Evolutionary conservation across 305 asterid species (phyloP), one percentile per base, ranked within the genome.

Genomic region (Rubia tinctorum): DNA sequence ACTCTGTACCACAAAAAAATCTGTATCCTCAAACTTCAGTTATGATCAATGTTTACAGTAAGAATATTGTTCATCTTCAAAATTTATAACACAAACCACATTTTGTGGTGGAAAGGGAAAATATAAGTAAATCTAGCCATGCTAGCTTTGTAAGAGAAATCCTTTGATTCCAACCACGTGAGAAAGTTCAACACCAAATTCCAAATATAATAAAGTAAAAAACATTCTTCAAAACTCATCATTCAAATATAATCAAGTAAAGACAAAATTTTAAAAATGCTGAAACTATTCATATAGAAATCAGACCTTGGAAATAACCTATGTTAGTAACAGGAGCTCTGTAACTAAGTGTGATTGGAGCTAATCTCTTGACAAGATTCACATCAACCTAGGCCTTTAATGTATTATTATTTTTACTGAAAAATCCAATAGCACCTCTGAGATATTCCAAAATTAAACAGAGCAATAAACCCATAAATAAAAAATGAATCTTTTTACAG

Each of bases 311-410:
- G n/a, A 25, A 30, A 44, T 60, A 70, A 75, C 77, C 79, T 75
- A 51, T 71, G 39, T 30, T n/a, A 12, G 83, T 78, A 64, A 86
- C 80, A 72, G 82, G 84, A 72, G 82, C 84, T 68, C 80, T 69
- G 58, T 58, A 66, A 73, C 82, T 82, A 71, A 69, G 13, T 40
- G 74, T 81, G 78, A 79, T 22, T 82, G 78, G 83, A 81, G 60
- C 78, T 78, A 86, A 65, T 69, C 78, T 86, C 77, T 78, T 89
- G 84, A 85, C 73, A 56, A 86, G 42, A 80, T 85, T 86, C 93
- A 88, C 86, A 83, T 64, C 80, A 73, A 75, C 47, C 66, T 77
- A 49, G 72, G 40, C n/a, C 37, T 72, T 80, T 75, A 75, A 72
- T 76, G 59, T 71, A 25, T 72, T 77, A 63, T 71, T 66, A 42